phyloP scores from a whole-genome alignment of 192 early-diverging fungal species.

The Haplosporangium gracile region DNA sequence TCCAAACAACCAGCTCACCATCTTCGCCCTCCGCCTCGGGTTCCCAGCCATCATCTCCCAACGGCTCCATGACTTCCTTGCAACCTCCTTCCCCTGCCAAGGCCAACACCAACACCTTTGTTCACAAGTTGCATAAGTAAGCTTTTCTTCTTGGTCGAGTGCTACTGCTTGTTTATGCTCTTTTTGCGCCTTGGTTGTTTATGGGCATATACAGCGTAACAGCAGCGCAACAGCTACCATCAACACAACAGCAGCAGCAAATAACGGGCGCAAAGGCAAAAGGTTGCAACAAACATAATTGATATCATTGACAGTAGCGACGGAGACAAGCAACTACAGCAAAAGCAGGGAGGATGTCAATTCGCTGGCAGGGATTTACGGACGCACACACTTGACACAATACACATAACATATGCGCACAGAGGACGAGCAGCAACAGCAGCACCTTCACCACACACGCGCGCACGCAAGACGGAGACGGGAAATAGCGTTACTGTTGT shows the following conservation, averaged over 20 bases:
- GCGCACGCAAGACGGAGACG: neutral
- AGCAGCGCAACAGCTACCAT: neutral
- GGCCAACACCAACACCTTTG: conserved; percentile 68
- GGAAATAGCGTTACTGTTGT: neutral
- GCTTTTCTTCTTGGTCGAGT: neutral
- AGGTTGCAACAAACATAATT: neutral
- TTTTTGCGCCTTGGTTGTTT: neutral
- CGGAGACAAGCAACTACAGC: neutral
- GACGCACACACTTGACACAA: neutral
- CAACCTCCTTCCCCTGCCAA: conserved; percentile 62
- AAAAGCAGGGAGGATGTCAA: neutral
- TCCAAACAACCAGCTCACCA: conserved; percentile 44
- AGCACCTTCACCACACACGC: neutral
- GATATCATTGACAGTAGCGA: neutral
- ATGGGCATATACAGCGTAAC: neutral
- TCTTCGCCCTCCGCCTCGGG: conserved; percentile 55
- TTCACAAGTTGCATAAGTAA: conserved; percentile 72
- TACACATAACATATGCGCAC: no score
- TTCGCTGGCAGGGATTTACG: neutral
- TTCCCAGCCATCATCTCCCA: conserved; percentile 51
- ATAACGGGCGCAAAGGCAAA: neutral
- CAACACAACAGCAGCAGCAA: neutral
- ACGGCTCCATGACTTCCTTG: conserved; percentile 55
- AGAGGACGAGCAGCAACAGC: neutral
- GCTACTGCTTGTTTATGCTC: neutral